These are phyloP conservation scores for Coemansia sp. DNA, from an alignment of 192 early-diverging fungal genomes.

Conservation along the genomic window DNA sequence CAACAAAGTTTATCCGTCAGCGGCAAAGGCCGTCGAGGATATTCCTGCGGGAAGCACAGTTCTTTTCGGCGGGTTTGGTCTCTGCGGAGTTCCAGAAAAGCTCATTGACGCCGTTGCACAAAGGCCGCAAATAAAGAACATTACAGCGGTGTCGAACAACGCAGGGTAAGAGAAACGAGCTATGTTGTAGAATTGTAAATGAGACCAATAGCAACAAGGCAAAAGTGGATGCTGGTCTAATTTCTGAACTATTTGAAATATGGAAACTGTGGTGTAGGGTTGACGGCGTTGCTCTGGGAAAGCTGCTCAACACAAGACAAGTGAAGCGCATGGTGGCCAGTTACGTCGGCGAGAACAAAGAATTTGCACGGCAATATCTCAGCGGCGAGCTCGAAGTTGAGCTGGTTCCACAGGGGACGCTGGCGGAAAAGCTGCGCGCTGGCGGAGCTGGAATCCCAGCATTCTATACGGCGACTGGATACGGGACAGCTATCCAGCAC, in stretches of 20 bases:
- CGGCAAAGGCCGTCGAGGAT: slow-evolving; percentile 62
- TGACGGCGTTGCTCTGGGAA: slow-evolving; percentile 64
- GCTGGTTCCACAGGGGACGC: slow-evolving; percentile 69
- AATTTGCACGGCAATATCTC: slow-evolving; percentile 74
- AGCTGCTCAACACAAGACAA: slow-evolving; percentile 62
- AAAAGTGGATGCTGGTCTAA: not conserved
- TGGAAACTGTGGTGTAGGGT: slow-evolving; percentile 20
- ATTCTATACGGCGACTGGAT: slow-evolving; percentile 65
- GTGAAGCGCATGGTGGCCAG: slow-evolving; percentile 70
- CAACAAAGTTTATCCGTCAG: slow-evolving; percentile 61
- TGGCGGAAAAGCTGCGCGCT: slow-evolving; percentile 71
- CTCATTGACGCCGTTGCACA: slow-evolving; percentile 53
- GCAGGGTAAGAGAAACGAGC: slow-evolving; percentile 19
- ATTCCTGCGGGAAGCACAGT: slow-evolving; percentile 62
- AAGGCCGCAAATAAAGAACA: slow-evolving; percentile 21
- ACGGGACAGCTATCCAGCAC: slow-evolving; percentile 64
- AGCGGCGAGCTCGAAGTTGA: slow-evolving; percentile 71
- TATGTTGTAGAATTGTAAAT: not conserved
- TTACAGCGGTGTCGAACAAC: slow-evolving; percentile 61
- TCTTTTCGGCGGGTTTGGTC: slow-evolving; percentile 70
- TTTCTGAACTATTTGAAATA: not conserved
- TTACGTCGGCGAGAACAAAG: slow-evolving; percentile 75
- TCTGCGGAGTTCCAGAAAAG: slow-evolving; percentile 76
- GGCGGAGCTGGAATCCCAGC: slow-evolving; percentile 74
- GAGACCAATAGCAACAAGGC: not conserved